Base-by-base conservation (phyloP, 2,329 filamentous ascomycete species). In the Clarireedia sp. region DNA sequence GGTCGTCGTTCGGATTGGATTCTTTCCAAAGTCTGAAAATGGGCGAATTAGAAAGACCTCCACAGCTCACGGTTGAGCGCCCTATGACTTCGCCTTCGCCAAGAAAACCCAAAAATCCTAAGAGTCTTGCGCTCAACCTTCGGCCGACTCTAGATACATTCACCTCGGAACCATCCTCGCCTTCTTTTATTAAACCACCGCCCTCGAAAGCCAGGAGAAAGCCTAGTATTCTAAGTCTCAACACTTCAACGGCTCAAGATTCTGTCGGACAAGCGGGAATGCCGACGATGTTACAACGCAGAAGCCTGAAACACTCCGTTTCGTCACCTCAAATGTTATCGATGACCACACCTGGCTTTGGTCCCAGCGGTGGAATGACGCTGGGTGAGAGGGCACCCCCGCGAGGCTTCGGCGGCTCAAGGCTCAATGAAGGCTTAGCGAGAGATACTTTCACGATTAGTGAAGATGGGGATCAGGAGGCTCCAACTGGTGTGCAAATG, bases 151-250 rank as follows among this genome's bases (percentile, higher is more conserved):
- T 71, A 48, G 72, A 73, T 38, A 71, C 76, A 8, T 72, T 77
- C 65, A 71, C 75, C 9, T 72, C 75, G 0, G 71, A 81, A 53
- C 74, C 78, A 10, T 82, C 84, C 0, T 86, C 88, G 41, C 86
- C 88, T 6, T 77, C 82, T 1, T 94, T 94, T 67, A 90, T 91
- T 65, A 90, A 90, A 69, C 89, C 89, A 45, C 86, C 87, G 2
- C 75, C 77, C 24, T 81, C 83, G 73, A 85, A 81, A 66, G 83
- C 77, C 3, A 74, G 76, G 61, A 72, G 86, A 65, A 90, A 89
- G 64, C 87, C 88, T 2, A 91, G 87, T 64, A 82, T 88, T 63
- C 74, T 94, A 33, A 90, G 87, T 62, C 74, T 94, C 51, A 90
- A 88, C 64, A 92, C 89, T 36, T 77, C 84, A 49, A 74, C 82